Evolutionary conservation across 2,329 filamentous ascomycete species (phyloP), one percentile per base, ranked within the genome.

Genomic region (Talaromyces sp.): DNA sequence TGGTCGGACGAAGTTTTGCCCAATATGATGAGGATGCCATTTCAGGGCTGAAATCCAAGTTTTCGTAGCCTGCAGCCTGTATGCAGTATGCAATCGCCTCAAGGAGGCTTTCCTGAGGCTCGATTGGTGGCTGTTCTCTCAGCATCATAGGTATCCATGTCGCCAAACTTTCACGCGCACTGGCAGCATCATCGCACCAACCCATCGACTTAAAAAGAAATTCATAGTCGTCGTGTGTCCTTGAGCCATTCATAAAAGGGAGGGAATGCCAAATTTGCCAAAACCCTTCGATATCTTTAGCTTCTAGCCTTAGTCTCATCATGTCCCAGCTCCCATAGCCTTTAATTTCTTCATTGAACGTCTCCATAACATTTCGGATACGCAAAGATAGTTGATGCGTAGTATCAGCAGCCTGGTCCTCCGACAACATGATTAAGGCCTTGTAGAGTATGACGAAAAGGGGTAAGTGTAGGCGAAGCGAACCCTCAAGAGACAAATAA

Each of bases 191-290:
- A 0, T 72, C 67, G 44, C 0, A 80, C 79, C 4, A 75, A 69
- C 0, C 82, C 80, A 59, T 87, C 31, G 77, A 69, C 14, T 71
- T 65, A 68, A 85, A 88, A 30, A 87, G 75, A 36, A 82, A 74
- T 3, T 75, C 72, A 68, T 90, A 91, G 65, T 88, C 77, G 16
- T 70, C 69, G n/a, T 76, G 68, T 0, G 82, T 81, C 23, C 87
- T 83, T 1, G 78, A 67, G 8, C 73, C 69, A 44, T 79, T 73
- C 66, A 82, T 81, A 47, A 82, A 78, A 14, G 86, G 75, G 4
- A 85, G 80, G 61, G 81, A 78, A 60, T 81, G 81, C 80, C 88
- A 90, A 9, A 81, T 69, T 23, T 84, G 78, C 86, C 85, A 89
- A 68, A 90, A 85, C 5, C 77, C 76, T 16, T 80, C 71, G 80